Base-by-base conservation (phyloP, 441 rosid genomes). In the Arabidopsis hybrid region DNA sequence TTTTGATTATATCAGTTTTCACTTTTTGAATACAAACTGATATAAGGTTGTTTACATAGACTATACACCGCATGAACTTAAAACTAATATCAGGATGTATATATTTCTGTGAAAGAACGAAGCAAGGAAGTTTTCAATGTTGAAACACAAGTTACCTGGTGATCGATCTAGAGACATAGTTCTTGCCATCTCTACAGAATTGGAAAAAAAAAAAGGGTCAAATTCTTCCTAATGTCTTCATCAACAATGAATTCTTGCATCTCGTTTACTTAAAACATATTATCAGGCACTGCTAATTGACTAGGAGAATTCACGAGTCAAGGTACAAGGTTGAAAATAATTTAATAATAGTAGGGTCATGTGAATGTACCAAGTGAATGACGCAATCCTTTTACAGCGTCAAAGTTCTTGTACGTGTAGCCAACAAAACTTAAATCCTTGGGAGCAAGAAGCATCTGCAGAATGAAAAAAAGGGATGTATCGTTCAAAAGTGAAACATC, bases 351-450 rank as follows among this genome's bases (percentile, higher is more conserved):
- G 55, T 65, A 32, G 18, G 38, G 36, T 16, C 10, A 32, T 65
- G 43, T 66, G n/a, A 34, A 68, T 88, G 71, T 91, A 95, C 99
- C 93, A 49, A 79, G 79, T 71, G 93, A 63, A 40, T 80, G 92
- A 60, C 76, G 83, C 40, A 88, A 73, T 58, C 90, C 99, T 84
- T 92, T 92, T 73, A 95, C 95, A 39, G 97, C 99, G 70, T 91
- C 97, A 72, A 94, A 94, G 82, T 94, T 94, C 88, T 91, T 94
- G 93, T 86, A 94, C 11, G 99, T 95, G 71, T 95, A 95, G 79
- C 99, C 97, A 83, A 95, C 99, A 75, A 95, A 95, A 87, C 87
- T 95, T 74, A 95, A 76, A 89, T 95, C 97, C 82, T 95, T 87
- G 67, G 97, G 90, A 55, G 93, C 89, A 72, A 91, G 83, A 43